Evolutionary conservation across 805 yeast genomes (phyloP).

Genomic region (Candida andamanensis): DNA sequence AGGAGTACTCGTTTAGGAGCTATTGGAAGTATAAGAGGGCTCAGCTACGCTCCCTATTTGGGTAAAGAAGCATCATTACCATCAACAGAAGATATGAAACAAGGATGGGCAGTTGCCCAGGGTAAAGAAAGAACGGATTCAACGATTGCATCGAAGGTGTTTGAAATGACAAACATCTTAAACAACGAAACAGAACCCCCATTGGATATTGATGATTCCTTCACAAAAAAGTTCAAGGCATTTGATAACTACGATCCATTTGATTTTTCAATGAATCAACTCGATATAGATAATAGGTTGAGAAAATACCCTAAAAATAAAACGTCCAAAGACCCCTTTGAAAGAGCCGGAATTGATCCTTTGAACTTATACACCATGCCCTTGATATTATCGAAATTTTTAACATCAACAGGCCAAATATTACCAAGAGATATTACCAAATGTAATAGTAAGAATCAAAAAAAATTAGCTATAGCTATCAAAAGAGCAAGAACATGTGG

Average conservation of each 20-base stretch:
- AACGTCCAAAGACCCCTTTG: constrained; percentile 35
- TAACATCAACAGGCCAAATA: constrained; percentile 72
- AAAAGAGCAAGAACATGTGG: constrained; percentile 80
- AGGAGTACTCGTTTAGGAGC: too few relatives aligned
- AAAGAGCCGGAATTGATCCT: constrained; percentile 56
- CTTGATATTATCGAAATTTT: constrained; percentile 55
- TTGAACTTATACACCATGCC: constrained; percentile 70
- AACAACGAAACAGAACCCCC: constrained; percentile 30
- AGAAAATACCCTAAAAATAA: constrained; percentile 14
- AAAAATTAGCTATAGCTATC: constrained; percentile 66
- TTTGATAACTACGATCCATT: constrained; percentile 72
- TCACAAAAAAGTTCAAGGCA: constrained; percentile 43
- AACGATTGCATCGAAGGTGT: constrained; percentile 26
- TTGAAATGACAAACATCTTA: constrained; percentile 29
- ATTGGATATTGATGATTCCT: constrained; percentile 23
- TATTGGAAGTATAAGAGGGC: background rate
- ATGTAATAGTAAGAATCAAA: constrained; percentile 61
- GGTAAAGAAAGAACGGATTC: constrained; percentile 6
- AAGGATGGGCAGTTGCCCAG: constrained; percentile 21
- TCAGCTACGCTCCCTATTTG: background rate
- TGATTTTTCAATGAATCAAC: constrained; percentile 63
- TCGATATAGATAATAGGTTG: constrained; percentile 44
- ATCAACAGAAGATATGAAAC: constrained; percentile 29
- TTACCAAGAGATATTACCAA: constrained; percentile 70
- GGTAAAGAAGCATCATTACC: background rate